Evolutionary conservation across 192 early-diverging fungal genomes (phyloP), one percentile per base, ranked within the genome.

Genomic region (Podila clonocystis): DNA sequence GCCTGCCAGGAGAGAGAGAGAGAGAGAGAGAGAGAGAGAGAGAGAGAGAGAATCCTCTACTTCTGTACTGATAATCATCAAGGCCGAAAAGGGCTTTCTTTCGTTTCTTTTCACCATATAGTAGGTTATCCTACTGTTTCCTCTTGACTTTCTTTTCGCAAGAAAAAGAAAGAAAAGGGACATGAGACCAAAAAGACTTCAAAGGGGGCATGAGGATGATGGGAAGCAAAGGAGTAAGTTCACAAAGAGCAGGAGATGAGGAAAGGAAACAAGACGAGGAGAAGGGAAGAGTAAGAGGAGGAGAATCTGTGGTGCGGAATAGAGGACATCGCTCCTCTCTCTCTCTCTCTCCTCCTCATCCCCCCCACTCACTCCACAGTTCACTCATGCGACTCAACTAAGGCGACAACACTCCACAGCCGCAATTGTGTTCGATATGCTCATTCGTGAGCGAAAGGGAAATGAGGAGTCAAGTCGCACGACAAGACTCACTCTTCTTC

Each of bases 241-340:
- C 33, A 6, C 33, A 33, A 33, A 33, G 38, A 22, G 62, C n/a
- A 63, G 5, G 63, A 64, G 33, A 34, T 30, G 22, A 62, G 6
- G 24, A n/a, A 62, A 31, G 2, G 22, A 20, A 29, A 26, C 52
- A 45, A 73, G 50, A 38, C n/a, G 72, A 74, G 72, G 65, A 67
- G 72, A 65, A 74, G 60, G 58, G 60, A 63, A 52, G 65, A 73
- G 38, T 30, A 33, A 6, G 71, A 65, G 71, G 50, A 15, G 62
- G 34, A 30, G 52, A 33, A 65, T 65, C 38, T 59, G 63, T 50
- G 62, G 50, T 64, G 45, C 45, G 48, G 36, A 65, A 49, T 74
- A 74, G 72, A 74, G 72, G 72, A 67, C 57, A 7, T 55, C 24
- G 13, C 38, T 74, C 72, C 72, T 62, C 64, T n/a, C 50, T 66